Evolutionary conservation across 2,329 filamentous ascomycete species (phyloP).

Genomic region (Ceratocystis alfenasii): DNA sequence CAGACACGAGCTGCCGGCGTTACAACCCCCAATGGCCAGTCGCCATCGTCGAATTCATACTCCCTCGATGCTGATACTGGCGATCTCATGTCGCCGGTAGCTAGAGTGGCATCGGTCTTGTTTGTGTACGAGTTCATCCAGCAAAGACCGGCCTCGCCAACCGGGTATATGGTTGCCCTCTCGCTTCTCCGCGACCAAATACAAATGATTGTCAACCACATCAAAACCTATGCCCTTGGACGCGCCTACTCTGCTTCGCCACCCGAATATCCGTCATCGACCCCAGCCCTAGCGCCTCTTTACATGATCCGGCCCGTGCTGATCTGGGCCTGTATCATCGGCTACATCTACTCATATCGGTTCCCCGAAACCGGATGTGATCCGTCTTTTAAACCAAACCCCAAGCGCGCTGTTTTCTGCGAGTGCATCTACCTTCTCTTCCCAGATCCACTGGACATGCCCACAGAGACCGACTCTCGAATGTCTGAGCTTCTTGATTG

Average conservation of each 20-base stretch:
- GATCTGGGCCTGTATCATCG: conserved; percentile 21
- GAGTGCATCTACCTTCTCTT: conserved; percentile 20
- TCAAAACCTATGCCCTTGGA: conserved; percentile 18
- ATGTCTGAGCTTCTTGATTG: conserved; percentile 20
- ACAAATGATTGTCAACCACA: conserved; percentile 20
- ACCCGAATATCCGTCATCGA: background rate
- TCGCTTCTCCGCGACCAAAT: conserved; percentile 18
- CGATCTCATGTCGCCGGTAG: conserved; percentile 18
- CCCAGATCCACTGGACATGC: conserved; percentile 10
- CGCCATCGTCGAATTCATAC: background rate
- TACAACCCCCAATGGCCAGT: conserved; percentile 4
- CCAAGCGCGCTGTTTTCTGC: conserved; percentile 19
- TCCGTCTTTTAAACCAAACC: conserved; percentile 14
- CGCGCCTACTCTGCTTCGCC: background rate
- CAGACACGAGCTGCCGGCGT: conserved; percentile 18
- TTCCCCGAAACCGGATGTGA: conserved; percentile 16
- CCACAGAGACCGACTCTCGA: conserved; percentile 7
- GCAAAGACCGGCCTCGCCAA: conserved; percentile 19
- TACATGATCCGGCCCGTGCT: conserved; percentile 17
- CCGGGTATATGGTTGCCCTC: conserved; percentile 13
- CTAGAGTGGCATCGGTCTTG: conserved; percentile 12
- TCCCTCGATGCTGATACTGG: background rate
- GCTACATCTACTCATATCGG: conserved; percentile 20
- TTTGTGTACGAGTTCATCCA: conserved; percentile 20
- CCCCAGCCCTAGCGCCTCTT: conserved; percentile 12